Base-by-base conservation (phyloP, 768 basidiomycete genomes). In the Auricularia cornea region DNA sequence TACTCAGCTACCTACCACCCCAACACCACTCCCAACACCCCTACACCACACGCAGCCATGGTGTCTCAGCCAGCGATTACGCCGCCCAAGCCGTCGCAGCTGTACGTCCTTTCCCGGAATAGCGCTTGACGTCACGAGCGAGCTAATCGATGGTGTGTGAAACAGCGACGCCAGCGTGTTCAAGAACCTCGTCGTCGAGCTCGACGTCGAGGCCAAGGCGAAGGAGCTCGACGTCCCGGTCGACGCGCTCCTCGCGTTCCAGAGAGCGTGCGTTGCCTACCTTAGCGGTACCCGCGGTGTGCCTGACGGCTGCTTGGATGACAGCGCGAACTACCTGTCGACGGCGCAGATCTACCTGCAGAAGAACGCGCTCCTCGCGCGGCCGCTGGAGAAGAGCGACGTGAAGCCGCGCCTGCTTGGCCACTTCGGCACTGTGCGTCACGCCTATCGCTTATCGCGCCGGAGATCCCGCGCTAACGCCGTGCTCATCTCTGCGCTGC, bases 311-410 rank as follows among this genome's bases (percentile, higher is more conserved):
- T 48, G 23, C 16, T 23, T 5, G 12, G 5, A 8, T 26, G 6
- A 20, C 54, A 57, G 54, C 54, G 54, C 54, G 10, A 57, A 57
- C 54, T 57, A 57, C 52, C 32, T 69, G 62, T 68, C 61, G 29
- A 51, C 62, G 85, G 90, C 90, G 1, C 92, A 90, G 89, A 93
- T 94, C 66, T 95, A 92, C 77, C 77, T 96, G 63, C 85, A 82
- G 65, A 77, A 82, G 66, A 89, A 94, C 66, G 82, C 85, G 12
- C 79, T 92, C 2, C 74, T 94, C 33, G 82, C 88, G 64, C 75
- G 83, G 35, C 73, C 80, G 31, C 75, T 90, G 48, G 80, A 77
- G 23, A 76, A 80, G 31, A 84, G 88, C 52, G 81, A 93, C 71
- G 87, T 96, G 76, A 94, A 95, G 75, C 79, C 81, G 48, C 84